Conservation (phyloP, 192 early-diverging fungal genomes). For the Chytriomyces confervae region DNA sequence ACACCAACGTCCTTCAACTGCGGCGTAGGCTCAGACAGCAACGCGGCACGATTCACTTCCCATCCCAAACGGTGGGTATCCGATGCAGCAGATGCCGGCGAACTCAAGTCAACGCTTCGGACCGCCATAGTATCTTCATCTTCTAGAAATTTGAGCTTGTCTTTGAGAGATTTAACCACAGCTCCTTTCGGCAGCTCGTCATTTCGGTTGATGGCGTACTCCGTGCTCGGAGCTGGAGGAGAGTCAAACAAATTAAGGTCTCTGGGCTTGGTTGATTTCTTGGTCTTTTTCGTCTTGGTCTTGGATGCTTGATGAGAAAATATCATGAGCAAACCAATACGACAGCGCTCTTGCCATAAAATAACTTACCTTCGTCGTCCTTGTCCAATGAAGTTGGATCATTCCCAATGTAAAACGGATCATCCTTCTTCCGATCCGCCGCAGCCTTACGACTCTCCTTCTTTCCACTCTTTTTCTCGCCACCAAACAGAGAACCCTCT, state of each 20-base stretch:
- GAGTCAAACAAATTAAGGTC: constrained; percentile 11
- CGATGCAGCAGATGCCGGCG: not conserved
- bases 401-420: constrained; percentile 11
- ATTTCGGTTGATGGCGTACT: constrained; percentile 48
- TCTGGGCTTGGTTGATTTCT: constrained; percentile 9
- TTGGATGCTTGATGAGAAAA: too few species aligned
- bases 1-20: constrained; percentile 14
- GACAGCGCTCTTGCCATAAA: not conserved
- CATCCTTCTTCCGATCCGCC: not conserved
- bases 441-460: constrained; percentile 1
- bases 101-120: constrained; percentile 50
- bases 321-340: too few species aligned
- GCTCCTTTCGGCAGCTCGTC: constrained; percentile 47
- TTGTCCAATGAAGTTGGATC: not conserved
- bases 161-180: not conserved
- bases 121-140: constrained; percentile 46
- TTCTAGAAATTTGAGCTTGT: not conserved
- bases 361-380: constrained; percentile 2
- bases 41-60: constrained; percentile 28
- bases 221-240: constrained; percentile 29
- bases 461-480: not conserved
- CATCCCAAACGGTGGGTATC: constrained; percentile 6
- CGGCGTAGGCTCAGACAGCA: constrained; percentile 25
- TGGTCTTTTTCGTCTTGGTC: constrained; percentile 18
- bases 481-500: constrained; percentile 1